phyloP scores from a whole-genome alignment of 495 filamentous ascomycete species.

The Apodospora peruviana region DNA sequence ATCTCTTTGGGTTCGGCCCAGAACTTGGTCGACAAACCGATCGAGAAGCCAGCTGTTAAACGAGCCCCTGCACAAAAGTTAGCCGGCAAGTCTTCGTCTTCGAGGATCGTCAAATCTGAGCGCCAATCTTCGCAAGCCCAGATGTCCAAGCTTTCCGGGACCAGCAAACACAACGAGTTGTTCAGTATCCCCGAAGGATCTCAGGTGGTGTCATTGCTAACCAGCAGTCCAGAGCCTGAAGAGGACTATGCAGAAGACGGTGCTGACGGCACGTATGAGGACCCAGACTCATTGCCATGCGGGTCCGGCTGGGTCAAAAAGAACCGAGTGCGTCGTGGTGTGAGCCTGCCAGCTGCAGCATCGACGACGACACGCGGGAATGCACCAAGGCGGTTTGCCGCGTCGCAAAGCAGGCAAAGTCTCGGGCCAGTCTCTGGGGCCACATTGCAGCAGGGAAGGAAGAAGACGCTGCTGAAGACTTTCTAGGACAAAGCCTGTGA shows the following conservation, averaged over 20 bases:
- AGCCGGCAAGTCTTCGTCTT: not conserved
- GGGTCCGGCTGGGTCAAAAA: not conserved
- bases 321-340: not conserved
- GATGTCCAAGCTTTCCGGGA: too few species aligned
- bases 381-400: not conserved
- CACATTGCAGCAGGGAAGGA: not conserved
- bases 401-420: not conserved
- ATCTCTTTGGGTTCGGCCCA: conserved; percentile 3
- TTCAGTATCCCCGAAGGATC: conserved; percentile 31
- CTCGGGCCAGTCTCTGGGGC: not conserved
- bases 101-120: conserved; percentile 7
- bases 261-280: conserved; percentile 33
- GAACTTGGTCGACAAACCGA: conserved; percentile 14
- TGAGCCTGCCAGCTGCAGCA: conserved; percentile 8
- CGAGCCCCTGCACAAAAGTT: not conserved
- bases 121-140: too few species aligned
- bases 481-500: too few species aligned
- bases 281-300: conserved; percentile 6
- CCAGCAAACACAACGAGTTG: not conserved
- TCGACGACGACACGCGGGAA: not conserved
- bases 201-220: conserved; percentile 34
- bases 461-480: not conserved
- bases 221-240: conserved; percentile 31
- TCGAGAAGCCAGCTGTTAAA: conserved; percentile 17
- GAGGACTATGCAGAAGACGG: conserved; percentile 41